phyloP scores from a whole-genome alignment of 2,329 filamentous ascomycete species.

The Penicillium sclerotigenum region DNA sequence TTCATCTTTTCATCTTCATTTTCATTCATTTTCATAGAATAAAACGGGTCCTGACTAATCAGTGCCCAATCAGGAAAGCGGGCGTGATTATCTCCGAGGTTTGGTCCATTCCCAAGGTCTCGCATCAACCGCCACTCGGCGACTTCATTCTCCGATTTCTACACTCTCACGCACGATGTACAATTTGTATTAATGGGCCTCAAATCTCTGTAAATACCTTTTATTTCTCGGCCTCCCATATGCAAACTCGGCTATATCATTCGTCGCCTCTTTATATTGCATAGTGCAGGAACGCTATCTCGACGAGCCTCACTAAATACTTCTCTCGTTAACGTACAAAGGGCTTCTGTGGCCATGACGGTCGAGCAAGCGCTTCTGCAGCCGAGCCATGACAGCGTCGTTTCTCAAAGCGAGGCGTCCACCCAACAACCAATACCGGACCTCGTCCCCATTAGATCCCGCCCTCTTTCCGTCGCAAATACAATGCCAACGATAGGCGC shows the following conservation, averaged over 20 bases:
- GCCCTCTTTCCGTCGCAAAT: conserved; percentile 10
- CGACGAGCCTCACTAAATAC: neutral
- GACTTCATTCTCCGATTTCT: neutral
- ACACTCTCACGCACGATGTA: neutral
- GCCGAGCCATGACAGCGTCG: neutral
- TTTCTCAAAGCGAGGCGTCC: neutral
- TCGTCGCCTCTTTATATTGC: conserved; percentile 13
- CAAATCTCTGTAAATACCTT: neutral
- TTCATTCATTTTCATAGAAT: neutral
- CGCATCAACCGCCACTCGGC: neutral
- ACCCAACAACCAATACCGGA: neutral
- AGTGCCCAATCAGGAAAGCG: neutral
- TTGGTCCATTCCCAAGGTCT: neutral
- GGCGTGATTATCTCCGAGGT: neutral
- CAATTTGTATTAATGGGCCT: neutral
- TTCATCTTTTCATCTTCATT: neutral
- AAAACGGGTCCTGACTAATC: neutral
- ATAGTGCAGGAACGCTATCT: conserved; percentile 5
- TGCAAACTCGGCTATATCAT: neutral
- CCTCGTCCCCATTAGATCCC: neutral
- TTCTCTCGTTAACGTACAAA: neutral
- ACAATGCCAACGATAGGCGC: conserved; percentile 6
- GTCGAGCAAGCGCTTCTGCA: conserved; percentile 7
- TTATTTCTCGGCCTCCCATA: neutral
- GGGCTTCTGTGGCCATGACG: conserved; percentile 16